Evolutionary conservation across 75 land plant genomes (phyloP), one percentile per base, ranked within the genome.

Genomic region (Pinus albicaulis): DNA sequence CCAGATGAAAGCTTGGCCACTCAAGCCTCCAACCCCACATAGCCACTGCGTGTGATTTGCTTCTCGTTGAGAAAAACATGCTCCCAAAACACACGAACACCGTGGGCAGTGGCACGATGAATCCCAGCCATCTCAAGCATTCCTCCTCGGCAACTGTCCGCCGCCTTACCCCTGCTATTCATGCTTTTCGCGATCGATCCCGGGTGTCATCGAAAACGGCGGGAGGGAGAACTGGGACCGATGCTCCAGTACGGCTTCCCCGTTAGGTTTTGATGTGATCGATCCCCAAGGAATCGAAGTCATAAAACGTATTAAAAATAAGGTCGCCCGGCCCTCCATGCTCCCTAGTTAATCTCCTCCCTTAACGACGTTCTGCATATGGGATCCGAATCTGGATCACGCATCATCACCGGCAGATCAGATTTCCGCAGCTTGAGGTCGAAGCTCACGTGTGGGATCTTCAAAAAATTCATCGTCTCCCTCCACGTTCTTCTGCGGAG

Each of bases 1-100:
- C 78, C 78, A 76, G 2, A 76, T 13, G 55, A 76, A 76, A 1
- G 19, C 16, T 17, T 36, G 44, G 2, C 20, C 22, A 76, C 78
- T 76, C 3, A n/a, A n/a, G 55, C 25, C 23, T 76, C 78, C 0
- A 76, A 24, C 53, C 78, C 78, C 1, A 23, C 20, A n/a, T n/a
- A 3, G 78, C 78, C 78, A 76, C 8, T 10, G 59, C 57, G 2
- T 25, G 10, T n/a, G 23, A 52, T 13, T 5, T 72, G 56, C 5
- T 44, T 24, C 26, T 14, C 13, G 24, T 23, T 23, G 17, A 44
- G 74, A 4, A 13, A 1, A 48, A 7, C 56, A 12, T 1, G 15
- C 56, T 72, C 11, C 74, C 74, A 13, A 72, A 72, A 17, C 57
- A 72, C 7, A 72, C 24, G 16, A 24, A 72, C 16, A 72, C 57